Evolutionary conservation across 768 basidiomycete species (phyloP).

Genomic region (Lactarius psammicola): DNA sequence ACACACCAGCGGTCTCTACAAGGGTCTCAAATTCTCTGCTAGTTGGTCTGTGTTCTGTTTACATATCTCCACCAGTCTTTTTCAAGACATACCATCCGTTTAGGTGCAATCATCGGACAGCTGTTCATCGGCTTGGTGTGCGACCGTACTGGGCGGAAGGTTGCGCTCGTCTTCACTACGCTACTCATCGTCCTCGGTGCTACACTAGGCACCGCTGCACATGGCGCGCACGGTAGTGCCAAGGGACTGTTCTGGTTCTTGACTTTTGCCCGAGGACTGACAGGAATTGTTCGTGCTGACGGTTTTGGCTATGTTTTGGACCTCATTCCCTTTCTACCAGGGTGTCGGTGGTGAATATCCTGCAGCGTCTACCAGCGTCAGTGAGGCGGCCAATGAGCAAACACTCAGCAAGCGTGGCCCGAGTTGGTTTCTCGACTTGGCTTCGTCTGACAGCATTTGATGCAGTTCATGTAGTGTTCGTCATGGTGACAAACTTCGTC

Average conservation of each 20-base stretch:
- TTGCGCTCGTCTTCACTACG: constrained; percentile 67
- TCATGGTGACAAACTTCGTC: constrained; percentile 74
- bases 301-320: not conserved
- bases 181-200: constrained; percentile 67
- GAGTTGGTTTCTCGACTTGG: constrained; percentile 36
- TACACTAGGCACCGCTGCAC: constrained; percentile 64
- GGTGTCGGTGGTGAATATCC: constrained; percentile 81
- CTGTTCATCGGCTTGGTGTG: constrained; percentile 65
- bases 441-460: constrained; percentile 4
- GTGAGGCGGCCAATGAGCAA: constrained; percentile 72
- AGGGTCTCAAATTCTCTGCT: constrained; percentile 69
- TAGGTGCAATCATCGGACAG: constrained; percentile 65
- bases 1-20: constrained; percentile 61
- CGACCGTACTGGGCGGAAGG: constrained; percentile 69
- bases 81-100: constrained; percentile 12
- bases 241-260: constrained; percentile 72
- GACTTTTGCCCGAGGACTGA: constrained; percentile 68
- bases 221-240: constrained; percentile 54
- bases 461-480: constrained; percentile 48
- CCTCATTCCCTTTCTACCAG: constrained; percentile 34
- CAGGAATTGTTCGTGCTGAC: constrained; percentile 52
- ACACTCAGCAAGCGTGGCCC: constrained; percentile 59
- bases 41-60: constrained; percentile 47
- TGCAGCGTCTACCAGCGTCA: constrained; percentile 64
- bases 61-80: not conserved